These are phyloP conservation scores for Fusarium marasasianum DNA, from an alignment of 2,329 filamentous ascomycete genomes.

Conservation along the genomic window DNA sequence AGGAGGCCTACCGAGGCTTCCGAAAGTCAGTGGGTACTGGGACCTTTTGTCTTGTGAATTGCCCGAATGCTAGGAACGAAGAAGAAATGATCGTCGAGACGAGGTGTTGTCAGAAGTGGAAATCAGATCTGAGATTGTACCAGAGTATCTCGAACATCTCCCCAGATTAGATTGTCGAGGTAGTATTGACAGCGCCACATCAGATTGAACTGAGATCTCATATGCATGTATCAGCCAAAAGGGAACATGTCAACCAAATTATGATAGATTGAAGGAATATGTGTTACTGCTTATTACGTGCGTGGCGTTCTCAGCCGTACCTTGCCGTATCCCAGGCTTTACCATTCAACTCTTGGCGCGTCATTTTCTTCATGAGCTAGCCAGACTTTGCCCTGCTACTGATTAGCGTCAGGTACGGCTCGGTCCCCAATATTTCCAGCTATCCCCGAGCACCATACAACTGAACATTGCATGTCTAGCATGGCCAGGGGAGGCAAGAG, in stretches of 20 bases:
- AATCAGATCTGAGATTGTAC: not conserved
- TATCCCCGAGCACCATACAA: not conserved
- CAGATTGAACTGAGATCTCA: not conserved
- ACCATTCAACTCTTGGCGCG: not conserved
- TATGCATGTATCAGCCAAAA: not conserved
- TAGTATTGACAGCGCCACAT: not conserved
- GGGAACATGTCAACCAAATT: not conserved
- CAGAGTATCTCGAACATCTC: not conserved
- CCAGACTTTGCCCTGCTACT: not conserved
- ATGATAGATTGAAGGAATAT: not conserved
- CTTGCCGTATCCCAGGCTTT: not conserved
- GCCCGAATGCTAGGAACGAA: not conserved
- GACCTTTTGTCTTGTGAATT: not conserved
- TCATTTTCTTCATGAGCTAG: not conserved
- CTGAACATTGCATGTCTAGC: not conserved
- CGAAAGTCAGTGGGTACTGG: not conserved
- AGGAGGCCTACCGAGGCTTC: not conserved
- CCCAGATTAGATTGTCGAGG: not conserved
- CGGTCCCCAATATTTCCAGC: not conserved
- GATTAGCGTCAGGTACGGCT: conserved; percentile 4
- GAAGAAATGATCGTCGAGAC: not conserved
- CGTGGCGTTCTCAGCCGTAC: not conserved
- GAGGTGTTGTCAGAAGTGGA: not conserved
- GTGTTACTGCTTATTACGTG: not conserved
- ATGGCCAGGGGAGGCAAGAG: not conserved